phyloP scores from a whole-genome alignment of 2,329 filamentous ascomycete genomes.

The Blumeria graminis region DNA sequence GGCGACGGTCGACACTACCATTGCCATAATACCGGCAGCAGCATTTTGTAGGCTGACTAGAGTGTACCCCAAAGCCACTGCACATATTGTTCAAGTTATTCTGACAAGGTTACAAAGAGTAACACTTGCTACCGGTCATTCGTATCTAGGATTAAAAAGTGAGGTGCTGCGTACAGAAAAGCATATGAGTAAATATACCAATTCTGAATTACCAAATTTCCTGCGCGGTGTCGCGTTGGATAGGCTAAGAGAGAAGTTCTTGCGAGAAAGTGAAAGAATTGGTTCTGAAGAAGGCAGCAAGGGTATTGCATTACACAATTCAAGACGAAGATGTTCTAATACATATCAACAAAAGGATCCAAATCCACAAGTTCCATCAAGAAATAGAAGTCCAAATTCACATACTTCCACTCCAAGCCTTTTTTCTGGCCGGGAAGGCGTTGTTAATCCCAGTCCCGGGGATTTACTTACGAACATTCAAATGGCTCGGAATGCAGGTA shows the following conservation, averaged over 20 bases:
- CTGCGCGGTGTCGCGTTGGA: slow-evolving; percentile 62
- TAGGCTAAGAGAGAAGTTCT: slow-evolving; percentile 81
- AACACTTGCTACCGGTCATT: slow-evolving; percentile 81
- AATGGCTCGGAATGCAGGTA: slow-evolving; percentile 33
- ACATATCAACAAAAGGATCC: not conserved
- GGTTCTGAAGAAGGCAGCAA: slow-evolving; percentile 64
- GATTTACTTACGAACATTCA: slow-evolving; percentile 65
- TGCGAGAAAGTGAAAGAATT: slow-evolving; percentile 57
- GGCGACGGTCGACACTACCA: slow-evolving; percentile 87
- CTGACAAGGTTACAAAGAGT: slow-evolving; percentile 83
- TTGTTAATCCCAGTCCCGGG: slow-evolving; percentile 35
- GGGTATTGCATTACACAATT: slow-evolving; percentile 86
- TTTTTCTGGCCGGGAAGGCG: slow-evolving; percentile 11
- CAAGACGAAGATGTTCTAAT: slow-evolving; percentile 22
- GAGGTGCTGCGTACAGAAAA: slow-evolving; percentile 86
- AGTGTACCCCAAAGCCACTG: slow-evolving; percentile 85
- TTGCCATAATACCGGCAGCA: slow-evolving; percentile 91
- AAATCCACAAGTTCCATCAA: slow-evolving; percentile 33
- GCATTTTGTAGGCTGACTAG: slow-evolving; percentile 81
- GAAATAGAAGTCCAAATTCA: slow-evolving; percentile 6
- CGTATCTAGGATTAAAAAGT: slow-evolving; percentile 73
- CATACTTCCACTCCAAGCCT: slow-evolving; percentile 13
- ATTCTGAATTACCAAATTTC: slow-evolving; percentile 75
- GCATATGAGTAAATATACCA: slow-evolving; percentile 80
- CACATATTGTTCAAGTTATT: slow-evolving; percentile 95